phyloP scores from a whole-genome alignment of 352 stramenopile genomes.

The Phytophthora sp. region DNA sequence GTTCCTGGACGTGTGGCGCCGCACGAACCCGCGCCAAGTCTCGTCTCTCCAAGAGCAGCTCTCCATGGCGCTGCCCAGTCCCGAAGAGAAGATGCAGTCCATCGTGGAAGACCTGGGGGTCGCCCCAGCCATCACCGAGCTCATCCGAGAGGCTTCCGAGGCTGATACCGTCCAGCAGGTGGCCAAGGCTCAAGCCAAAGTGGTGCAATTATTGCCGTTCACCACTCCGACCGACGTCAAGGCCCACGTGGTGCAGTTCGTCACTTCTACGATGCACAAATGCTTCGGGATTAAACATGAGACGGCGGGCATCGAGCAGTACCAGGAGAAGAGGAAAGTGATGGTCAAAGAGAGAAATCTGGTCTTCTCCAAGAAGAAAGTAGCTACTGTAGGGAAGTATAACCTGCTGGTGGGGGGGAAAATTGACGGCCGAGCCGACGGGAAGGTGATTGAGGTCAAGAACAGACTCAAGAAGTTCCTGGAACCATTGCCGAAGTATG shows the following conservation, averaged over 20 bases:
- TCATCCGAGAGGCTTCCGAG: slow-evolving; percentile 57
- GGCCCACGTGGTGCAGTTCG: slow-evolving; percentile 73
- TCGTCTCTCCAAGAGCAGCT: slow-evolving; percentile 53
- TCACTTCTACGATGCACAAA: slow-evolving; percentile 84
- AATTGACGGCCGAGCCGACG: slow-evolving; percentile 78
- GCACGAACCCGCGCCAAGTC: slow-evolving; percentile 77
- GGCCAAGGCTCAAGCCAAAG: slow-evolving; percentile 49
- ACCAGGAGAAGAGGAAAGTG: slow-evolving; percentile 63
- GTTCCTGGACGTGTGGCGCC: slow-evolving; percentile 80
- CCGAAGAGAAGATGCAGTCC: slow-evolving; percentile 62
- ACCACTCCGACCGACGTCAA: slow-evolving; percentile 56
- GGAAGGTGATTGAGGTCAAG: slow-evolving; percentile 88
- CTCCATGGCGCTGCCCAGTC: slow-evolving; percentile 44
- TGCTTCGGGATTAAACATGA: slow-evolving; percentile 73
- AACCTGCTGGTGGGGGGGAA: slow-evolving; percentile 81
- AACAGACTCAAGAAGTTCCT: slow-evolving; percentile 80
- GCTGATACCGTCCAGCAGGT: slow-evolving; percentile 54
- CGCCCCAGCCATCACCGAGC: slow-evolving; percentile 55
- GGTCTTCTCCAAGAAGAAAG: slow-evolving; percentile 74
- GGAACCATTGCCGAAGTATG: slow-evolving; percentile 76
- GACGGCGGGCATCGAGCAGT: slow-evolving; percentile 67
- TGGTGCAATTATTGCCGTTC: slow-evolving; percentile 55
- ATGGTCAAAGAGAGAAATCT: slow-evolving; percentile 76
- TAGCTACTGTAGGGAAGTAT: slow-evolving; percentile 53
- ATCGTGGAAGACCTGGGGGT: slow-evolving; percentile 64